Base-by-base conservation (phyloP, 805 yeast genomes). In the Yarrowia phangngaensis region DNA sequence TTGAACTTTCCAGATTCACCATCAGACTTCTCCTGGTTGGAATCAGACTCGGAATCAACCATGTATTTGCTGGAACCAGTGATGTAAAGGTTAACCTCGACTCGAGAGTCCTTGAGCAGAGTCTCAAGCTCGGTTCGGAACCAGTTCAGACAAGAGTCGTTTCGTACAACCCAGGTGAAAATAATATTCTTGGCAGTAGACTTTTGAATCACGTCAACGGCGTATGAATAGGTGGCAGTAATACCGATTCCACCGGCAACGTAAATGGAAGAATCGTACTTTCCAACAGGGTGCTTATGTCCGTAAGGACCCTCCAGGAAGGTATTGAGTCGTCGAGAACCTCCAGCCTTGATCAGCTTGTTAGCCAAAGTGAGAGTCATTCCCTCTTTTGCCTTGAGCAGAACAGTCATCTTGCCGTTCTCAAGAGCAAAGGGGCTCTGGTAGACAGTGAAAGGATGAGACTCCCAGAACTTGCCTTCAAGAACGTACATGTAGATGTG, bases 301-400 rank as follows among this genome's bases (percentile, higher is more conserved):
- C 85, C 85, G 55, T 80, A 80, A 3, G 84, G 81, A 0, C 86
- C 86, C 59, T 80, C 86, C 6, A 78, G 68, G 6, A 73, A 58
- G 4, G 76, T 70, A 38, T 72, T 68, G 30, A 41, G 16, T 27
- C 22, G 34, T 13, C 16, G n/a, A 3, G 35, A 22, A 4, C 22
- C 22, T 7, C 23, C 12, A 16, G 12, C 28, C 23, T 20, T 20
- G 9, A 9, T 9, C 19, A 41, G 35, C 27, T 41, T 29, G 35
- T 41, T 41, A 28, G 22, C 28, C 28, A 41, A 27, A 22, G 32
- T 29, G 20, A 20, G 20, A 2, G 48, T 41, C 27, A 16, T 30
- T 2, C 48, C 48, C 11, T 41, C 35, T 20, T 41, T 29, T 13
- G 48, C 34, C 17, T 29, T 6, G 48, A 41, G 23, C 48, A 41